Evolutionary conservation across 768 basidiomycete species (phyloP), one percentile per base, ranked within the genome.

Genomic region (Russula compacta): DNA sequence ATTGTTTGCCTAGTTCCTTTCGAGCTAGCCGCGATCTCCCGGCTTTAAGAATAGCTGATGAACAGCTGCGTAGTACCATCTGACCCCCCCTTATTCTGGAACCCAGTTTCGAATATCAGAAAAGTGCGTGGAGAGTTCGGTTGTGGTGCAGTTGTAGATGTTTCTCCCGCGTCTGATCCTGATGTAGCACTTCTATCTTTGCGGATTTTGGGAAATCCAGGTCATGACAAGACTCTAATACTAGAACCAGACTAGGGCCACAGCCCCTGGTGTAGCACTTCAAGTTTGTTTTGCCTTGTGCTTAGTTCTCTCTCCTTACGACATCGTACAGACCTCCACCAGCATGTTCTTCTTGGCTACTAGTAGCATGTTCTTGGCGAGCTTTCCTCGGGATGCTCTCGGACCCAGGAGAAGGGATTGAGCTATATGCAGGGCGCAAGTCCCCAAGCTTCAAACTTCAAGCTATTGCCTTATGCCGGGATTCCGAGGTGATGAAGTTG

Each of bases 61-160:
- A 24, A 9, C 54, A 39, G 19, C 55, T 40, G 50, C 29, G 6
- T 6, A 3, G 49, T 24, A 29, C 40, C 58, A 59, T 61, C 56
- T 53, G 61, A 61, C 44, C 35, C 53, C 53, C 17, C 39, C 46
- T 14, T 32, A 46, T 38, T 35, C 48, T 56, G 39, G 57, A 58
- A 58, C 17, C 15, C 32, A 29, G 58, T 52, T 44, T 51, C 58
- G 58, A 59, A 59, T 59, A 59, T 59, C 58, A 59, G 57, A 59
- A 59, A 59, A 4, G 42, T 36, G 14, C 3, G 15, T 51, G 49
- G 33, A 36, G 40, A 58, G 36, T 51, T 35, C 49, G 42, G 11
- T 33, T 44, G 40, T 32, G 39, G 53, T 51, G 40, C 39, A n/a
- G 42, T 3, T 35, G 42, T 9, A 12, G 35, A 19, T 52, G 50